phyloP scores from a whole-genome alignment of 177 flowering plant species.

The Vitis hybrid region DNA sequence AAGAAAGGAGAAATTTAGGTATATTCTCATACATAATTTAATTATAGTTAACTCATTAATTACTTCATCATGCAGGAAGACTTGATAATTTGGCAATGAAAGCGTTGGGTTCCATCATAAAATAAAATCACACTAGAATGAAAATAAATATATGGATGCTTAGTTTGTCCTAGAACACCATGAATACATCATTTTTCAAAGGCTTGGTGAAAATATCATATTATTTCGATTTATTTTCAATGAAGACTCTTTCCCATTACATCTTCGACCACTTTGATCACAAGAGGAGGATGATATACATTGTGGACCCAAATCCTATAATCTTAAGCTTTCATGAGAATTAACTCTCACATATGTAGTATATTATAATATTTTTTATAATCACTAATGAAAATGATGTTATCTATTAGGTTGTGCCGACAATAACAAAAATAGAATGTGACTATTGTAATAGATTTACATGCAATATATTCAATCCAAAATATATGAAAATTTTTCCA shows the following conservation, averaged over 20 bases:
- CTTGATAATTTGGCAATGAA: background rate
- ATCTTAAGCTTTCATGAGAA: background rate
- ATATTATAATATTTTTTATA: background rate
- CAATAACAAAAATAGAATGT: conserved; percentile 14
- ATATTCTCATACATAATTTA: background rate
- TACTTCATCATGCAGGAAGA: background rate
- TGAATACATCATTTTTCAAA: background rate
- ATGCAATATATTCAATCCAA: no score
- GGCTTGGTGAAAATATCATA: no score
- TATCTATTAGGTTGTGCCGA: conserved; percentile 25
- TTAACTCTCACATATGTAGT: background rate
- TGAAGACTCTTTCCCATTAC: no score
- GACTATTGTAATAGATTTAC: background rate
- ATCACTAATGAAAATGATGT: background rate
- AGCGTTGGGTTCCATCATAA: background rate
- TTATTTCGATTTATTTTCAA: no score
- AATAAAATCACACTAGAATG: no score
- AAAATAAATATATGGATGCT: background rate
- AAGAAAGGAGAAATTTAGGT: conserved; percentile 36
- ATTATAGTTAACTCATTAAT: background rate
- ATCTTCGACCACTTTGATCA: no score
- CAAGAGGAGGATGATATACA: no score
- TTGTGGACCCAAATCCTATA: no score
- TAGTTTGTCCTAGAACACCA: rapidly evolving
- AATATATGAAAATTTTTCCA: no score